A percentile compares a stretch with the other conserved stretches of the same genome.
Conservation (phyloP, 2,329 filamentous ascomycete genomes). For the Alternaria brassicae region DNA sequence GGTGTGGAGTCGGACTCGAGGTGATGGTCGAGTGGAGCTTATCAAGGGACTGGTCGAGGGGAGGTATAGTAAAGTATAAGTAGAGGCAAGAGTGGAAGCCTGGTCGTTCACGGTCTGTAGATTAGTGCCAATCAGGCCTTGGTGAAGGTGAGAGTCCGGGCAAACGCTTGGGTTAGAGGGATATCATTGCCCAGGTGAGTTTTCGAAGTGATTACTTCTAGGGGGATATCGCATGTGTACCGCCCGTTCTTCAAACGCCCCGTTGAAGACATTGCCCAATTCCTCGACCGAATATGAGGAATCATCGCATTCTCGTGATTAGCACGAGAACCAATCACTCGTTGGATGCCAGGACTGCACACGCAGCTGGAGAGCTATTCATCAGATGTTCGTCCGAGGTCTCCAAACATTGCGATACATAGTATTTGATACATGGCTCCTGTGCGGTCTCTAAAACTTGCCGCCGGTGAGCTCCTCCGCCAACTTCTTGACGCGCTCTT, state of each 20-base stretch:
- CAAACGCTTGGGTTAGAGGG: neutral
- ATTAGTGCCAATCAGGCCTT: neutral
- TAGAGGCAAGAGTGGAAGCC: too few species aligned
- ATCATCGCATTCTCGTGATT: neutral
- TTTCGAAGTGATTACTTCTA: neutral
- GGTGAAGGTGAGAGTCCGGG: neutral
- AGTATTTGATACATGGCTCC: neutral
- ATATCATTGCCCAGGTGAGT: neutral
- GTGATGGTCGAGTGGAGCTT: neutral
- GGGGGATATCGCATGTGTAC: too few species aligned
- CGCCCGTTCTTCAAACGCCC: too few species aligned
- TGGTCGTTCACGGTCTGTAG: neutral
- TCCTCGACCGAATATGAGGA: neutral
- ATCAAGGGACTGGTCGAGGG: neutral
- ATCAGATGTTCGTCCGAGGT: neutral
- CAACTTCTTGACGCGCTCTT: constrained; percentile 67
- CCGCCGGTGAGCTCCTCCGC: constrained; percentile 73
- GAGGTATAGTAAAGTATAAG: neutral
- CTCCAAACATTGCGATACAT: neutral
- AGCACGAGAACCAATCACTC: neutral
- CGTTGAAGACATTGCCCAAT: neutral
- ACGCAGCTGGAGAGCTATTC: neutral
- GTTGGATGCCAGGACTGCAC: neutral
- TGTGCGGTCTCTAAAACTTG: constrained; percentile 53
- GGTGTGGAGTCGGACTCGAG: neutral